Evolutionary conservation across 768 basidiomycete genomes (phyloP).

Genomic region (Rhizopogon vinicolor): DNA sequence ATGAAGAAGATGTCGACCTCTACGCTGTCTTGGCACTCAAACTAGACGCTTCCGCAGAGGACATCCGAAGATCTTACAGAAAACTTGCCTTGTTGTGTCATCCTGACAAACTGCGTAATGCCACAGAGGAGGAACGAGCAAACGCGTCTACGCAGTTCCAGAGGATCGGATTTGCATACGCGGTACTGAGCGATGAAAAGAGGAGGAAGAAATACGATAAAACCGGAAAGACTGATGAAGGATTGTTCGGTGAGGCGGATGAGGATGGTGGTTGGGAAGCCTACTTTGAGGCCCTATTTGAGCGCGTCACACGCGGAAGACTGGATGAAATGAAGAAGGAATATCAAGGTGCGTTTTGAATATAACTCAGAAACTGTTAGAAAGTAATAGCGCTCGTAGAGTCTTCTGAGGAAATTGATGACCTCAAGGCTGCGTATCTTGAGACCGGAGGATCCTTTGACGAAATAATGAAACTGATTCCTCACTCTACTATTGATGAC

Average conservation of each 20-base stretch:
- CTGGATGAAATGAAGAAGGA: conserved; percentile 91
- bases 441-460: conserved; percentile 71
- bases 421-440: conserved; percentile 72
- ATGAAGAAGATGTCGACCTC: conserved; percentile 65
- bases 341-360: conserved; percentile 70
- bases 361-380: neutral
- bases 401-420: conserved; percentile 78
- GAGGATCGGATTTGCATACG: conserved; percentile 92
- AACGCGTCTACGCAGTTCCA: conserved; percentile 80
- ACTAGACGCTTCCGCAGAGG: conserved; percentile 51
- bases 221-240: conserved; percentile 84
- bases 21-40: conserved; percentile 67
- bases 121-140: conserved; percentile 55
- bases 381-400: conserved; percentile 38
- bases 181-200: conserved; percentile 78
- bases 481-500: conserved; percentile 80
- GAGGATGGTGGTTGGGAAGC: conserved; percentile 88
- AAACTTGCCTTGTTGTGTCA: conserved; percentile 78
- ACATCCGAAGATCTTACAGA: conserved; percentile 83
- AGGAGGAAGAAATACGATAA: conserved; percentile 74
- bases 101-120: conserved; percentile 82
- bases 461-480: conserved; percentile 80
- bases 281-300: conserved; percentile 90
- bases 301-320: conserved; percentile 78
- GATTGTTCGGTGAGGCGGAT: conserved; percentile 60